A percentile compares a stretch with the other conserved stretches of the same genome.
Evolutionary conservation across 345 rosid species (phyloP).

Genomic region (Laguncularia racemosa): DNA sequence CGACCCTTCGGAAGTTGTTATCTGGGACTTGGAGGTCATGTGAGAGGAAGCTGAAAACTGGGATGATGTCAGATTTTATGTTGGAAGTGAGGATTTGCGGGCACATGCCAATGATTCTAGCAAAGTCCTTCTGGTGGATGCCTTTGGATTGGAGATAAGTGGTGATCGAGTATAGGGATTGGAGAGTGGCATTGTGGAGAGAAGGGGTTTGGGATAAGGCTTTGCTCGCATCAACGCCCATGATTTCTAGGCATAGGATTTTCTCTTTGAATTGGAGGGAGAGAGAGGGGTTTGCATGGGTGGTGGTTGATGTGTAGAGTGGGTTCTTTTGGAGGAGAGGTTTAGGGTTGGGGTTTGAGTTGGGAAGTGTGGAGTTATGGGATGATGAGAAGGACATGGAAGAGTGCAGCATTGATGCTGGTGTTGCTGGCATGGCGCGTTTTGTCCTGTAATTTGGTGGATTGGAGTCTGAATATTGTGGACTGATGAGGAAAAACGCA

Average conservation of each 20-base stretch:
- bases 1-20: conserved; percentile 40
- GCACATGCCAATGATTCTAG: conserved; percentile 84
- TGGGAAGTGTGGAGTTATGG: conserved; percentile 25
- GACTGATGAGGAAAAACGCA: too few relatives aligned
- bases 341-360: conserved; percentile 15
- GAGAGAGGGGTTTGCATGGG: conserved; percentile 22
- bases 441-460: too few relatives aligned
- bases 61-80: conserved; percentile 51
- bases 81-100: conserved; percentile 72
- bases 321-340: conserved; percentile 47
- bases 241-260: conserved; percentile 79
- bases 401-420: neutral
- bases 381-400: conserved; percentile 34
- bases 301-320: conserved; percentile 36
- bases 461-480: too few relatives aligned
- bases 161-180: conserved; percentile 52
- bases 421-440: conserved; percentile 13
- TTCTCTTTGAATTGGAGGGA: conserved; percentile 79
- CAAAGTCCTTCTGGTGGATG: conserved; percentile 68
- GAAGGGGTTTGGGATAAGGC: conserved; percentile 70
- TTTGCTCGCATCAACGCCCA: conserved; percentile 85
- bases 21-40: conserved; percentile 53
- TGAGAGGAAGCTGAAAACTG: conserved; percentile 65
- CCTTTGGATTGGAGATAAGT: conserved; percentile 78
- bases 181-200: conserved; percentile 55